Evolutionary conservation across 768 basidiomycete genomes (phyloP).

Genomic region (Agaricus subrufescens): DNA sequence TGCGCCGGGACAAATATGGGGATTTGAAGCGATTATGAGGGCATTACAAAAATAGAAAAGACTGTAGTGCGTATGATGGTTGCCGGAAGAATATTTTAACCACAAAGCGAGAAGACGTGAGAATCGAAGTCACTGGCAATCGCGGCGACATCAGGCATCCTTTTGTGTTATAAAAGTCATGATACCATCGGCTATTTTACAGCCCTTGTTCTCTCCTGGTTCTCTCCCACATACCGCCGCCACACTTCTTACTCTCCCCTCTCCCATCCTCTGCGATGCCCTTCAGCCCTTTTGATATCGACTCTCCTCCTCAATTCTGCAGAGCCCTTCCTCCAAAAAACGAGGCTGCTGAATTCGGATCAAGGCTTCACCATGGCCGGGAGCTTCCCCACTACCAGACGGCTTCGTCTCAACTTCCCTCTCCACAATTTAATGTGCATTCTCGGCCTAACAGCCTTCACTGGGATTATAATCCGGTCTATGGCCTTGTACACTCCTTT

Average conservation of each 20-base stretch:
- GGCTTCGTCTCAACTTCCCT: background rate
- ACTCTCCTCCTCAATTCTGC: background rate
- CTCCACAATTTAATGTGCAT: background rate
- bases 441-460: background rate
- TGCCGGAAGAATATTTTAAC: background rate
- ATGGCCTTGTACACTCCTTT: background rate
- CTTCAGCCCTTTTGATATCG: conserved; percentile 6
- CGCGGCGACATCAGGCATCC: background rate
- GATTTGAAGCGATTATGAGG: conserved; percentile 1
- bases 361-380: no score
- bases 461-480: conserved; percentile 2
- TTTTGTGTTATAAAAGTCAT: background rate
- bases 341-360: no score
- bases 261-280: background rate
- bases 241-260: background rate
- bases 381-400: background rate
- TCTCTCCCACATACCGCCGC: background rate
- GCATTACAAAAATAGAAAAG: background rate
- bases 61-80: no score
- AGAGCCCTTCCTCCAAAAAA: background rate
- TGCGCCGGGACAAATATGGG: conserved; percentile 11
- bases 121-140: no score
- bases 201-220: background rate
- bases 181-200: conserved; percentile 5
- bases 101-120: no score